Evolutionary conservation across 176 grass and related monocot genomes (phyloP), one percentile per base, ranked within the genome.

Genomic region (Chloris gayana): DNA sequence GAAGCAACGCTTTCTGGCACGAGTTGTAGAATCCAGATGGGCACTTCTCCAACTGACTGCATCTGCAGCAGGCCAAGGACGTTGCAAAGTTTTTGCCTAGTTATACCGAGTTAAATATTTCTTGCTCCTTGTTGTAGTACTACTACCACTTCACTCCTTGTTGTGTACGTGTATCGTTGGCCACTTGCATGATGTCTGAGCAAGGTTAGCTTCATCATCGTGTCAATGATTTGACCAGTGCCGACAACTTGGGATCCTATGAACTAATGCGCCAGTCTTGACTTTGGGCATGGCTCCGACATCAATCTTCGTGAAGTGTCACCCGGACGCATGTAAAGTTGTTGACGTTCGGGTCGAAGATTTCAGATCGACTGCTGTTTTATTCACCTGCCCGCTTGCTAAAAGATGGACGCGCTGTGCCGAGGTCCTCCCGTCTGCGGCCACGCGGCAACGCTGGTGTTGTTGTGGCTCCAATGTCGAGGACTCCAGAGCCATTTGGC

Each of bases 11-110:
- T 21, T 6, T 73, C 34, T 67, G 49, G 69, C 69, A 61, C 64
- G 6, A 66, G 54, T 53, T 70, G 35, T 76, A 68, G 42, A 30
- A 10, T 58, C 46, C 8, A 42, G 50, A 50, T 22, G 77, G 44
- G 44, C 26, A 61, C 7, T 9, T 35, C 67, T 57, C 22, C 54
- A 57, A 30, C 34, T 0, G 3, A 33, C 70, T 51, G n/a, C 54
- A 66, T 51, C 26, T 76, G 70, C 35, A 33, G 39, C 1, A 31
- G 27, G 77, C 65, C 6, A 66, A 85, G 31, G 82, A 77, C 64
- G 65, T 24, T 72, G 77, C 77, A 6, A 39, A 45, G 70, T 76
- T 64, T 76, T 79, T 84, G 77, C 49, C 56, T 26, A 46, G 64
- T 18, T 70, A 30, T 29, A 58, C 35, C 61, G 8, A 24, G 53